Conservation (phyloP, 2,329 filamentous ascomycete genomes). For the Thielaviopsis musarum region DNA sequence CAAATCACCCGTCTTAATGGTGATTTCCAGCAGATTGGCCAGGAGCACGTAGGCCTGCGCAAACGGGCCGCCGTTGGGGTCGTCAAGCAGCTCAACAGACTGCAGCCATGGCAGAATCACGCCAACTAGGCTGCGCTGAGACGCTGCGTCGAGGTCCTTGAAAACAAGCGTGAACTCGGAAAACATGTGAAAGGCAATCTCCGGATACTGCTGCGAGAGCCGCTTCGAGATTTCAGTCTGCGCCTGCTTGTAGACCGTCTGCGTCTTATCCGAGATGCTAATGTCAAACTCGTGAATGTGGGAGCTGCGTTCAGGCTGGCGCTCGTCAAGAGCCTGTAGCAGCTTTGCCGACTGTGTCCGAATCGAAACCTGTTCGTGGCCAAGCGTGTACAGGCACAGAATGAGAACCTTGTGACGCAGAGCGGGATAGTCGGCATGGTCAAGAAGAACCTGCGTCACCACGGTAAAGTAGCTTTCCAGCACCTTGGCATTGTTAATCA, state of each 20-base stretch:
- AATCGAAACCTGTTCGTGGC: constrained; percentile 79
- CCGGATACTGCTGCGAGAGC: constrained; percentile 72
- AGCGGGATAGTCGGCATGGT: constrained; percentile 65
- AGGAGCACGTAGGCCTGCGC: constrained; percentile 87
- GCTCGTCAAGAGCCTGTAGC: constrained; percentile 64
- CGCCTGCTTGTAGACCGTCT: constrained; percentile 90
- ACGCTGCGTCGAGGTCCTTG: constrained; percentile 64
- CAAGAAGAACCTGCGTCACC: constrained; percentile 69
- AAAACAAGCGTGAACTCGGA: constrained; percentile 93
- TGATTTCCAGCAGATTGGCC: constrained; percentile 90
- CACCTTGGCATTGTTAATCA: constrained; percentile 63
- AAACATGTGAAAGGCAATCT: constrained; percentile 83
- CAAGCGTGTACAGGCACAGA: constrained; percentile 78
- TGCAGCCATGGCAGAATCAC: constrained; percentile 95
- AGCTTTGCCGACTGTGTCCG: constrained; percentile 74
- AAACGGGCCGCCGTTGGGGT: constrained; percentile 80
- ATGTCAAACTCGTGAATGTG: constrained; percentile 96
- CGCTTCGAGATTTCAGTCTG: constrained; percentile 93
- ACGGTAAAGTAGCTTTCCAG: constrained; percentile 93
- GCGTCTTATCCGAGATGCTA: constrained; percentile 95
- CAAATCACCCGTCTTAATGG: constrained; percentile 48
- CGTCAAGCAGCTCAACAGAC: constrained; percentile 77
- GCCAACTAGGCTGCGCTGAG: constrained; percentile 85
- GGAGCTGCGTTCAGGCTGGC: constrained; percentile 57
- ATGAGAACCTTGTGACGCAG: constrained; percentile 85